Conservation (phyloP, 1,284 basidiomycete species). For the Trichosporon inkin region DNA sequence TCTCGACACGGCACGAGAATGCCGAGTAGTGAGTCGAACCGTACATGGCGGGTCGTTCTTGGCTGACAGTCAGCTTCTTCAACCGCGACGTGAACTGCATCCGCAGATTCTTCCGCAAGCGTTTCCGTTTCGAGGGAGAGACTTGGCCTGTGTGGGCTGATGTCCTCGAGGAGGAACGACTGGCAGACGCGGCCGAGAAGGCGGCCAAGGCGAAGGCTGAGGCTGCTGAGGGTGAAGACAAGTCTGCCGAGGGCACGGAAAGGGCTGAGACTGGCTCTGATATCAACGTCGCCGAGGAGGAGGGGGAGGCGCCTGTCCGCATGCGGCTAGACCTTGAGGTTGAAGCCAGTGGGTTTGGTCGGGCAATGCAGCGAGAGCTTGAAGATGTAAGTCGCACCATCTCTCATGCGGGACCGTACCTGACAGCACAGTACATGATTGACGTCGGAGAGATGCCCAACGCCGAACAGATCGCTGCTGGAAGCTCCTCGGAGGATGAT, state of each 20-base stretch:
- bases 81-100: constrained; percentile 97
- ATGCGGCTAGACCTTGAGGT: constrained; percentile 83
- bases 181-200: constrained; percentile 16
- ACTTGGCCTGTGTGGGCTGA: constrained; percentile 79
- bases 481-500: constrained; percentile 29
- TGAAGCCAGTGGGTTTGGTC: constrained; percentile 83
- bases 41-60: too few relatives aligned
- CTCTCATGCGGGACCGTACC: constrained; percentile 15
- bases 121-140: constrained; percentile 88
- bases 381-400: constrained; percentile 64
- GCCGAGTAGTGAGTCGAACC: constrained; percentile 76
- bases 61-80: constrained; percentile 71
- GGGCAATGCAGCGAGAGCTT: constrained; percentile 71
- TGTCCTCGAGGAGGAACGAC: constrained; percentile 54
- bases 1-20: constrained; percentile 92
- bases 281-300: constrained; percentile 25
- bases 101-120: constrained; percentile 81
- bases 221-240: constrained; percentile 12
- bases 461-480: constrained; percentile 22
- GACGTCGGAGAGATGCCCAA: constrained; percentile 45
- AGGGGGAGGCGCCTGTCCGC: constrained; percentile 26
- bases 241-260: constrained; percentile 15
- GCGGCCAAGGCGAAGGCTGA: constrained; percentile 22
- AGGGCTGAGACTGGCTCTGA: not conserved
- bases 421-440: constrained; percentile 54